phyloP scores from a whole-genome alignment of 441 rosid species.

The Gossypium schwendimanii region DNA sequence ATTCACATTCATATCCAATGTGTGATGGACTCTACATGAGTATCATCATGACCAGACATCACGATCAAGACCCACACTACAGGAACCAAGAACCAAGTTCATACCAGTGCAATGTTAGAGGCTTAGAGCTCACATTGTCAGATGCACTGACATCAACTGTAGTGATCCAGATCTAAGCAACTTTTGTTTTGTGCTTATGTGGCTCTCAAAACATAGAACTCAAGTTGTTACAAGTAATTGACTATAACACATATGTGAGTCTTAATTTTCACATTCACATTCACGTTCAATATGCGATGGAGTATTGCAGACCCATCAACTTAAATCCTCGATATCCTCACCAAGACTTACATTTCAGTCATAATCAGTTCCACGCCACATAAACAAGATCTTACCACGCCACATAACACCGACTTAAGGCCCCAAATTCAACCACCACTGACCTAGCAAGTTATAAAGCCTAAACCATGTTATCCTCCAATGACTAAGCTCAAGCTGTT shows the following conservation, averaged over 20 bases:
- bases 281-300: background rate
- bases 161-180: background rate
- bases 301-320: constrained; percentile 2
- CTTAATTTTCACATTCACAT: background rate
- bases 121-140: background rate
- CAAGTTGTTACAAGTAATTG: background rate
- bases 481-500: background rate
- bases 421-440: background rate
- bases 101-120: background rate
- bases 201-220: background rate
- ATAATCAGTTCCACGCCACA: background rate
- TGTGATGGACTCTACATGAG: background rate
- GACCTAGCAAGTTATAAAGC: constrained; percentile 2
- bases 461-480: constrained; percentile 6
- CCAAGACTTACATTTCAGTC: background rate
- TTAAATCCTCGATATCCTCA: background rate
- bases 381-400: background rate
- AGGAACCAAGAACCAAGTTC: background rate
- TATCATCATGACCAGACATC: background rate
- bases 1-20: background rate
- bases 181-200: background rate
- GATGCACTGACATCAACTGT: background rate
- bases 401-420: background rate
- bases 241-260: background rate
- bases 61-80: background rate